phyloP scores from a whole-genome alignment of 139 green algal species.

The Gonium pectorale region DNA sequence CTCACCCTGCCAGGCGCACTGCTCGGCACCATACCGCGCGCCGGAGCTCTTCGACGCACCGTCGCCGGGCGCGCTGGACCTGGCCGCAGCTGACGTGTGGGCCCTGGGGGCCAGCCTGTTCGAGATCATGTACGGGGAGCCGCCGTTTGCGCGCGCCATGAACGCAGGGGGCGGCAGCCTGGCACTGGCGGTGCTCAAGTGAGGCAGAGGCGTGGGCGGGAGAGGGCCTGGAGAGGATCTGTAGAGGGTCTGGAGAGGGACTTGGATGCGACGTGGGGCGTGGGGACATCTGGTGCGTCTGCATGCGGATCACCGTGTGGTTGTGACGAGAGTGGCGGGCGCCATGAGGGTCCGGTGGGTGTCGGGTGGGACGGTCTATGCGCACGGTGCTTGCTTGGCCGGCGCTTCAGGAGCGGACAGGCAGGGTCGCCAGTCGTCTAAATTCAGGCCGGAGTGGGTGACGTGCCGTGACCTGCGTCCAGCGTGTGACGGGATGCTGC shows the following conservation, averaged over 20 bases:
- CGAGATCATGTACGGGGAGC: constrained; percentile 78
- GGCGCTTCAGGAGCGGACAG: too few species aligned
- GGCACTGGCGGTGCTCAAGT: constrained; percentile 86
- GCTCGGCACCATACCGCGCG: constrained; percentile 89
- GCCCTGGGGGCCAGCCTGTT: constrained; percentile 88
- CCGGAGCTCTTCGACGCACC: constrained; percentile 93
- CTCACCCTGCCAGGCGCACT: constrained; percentile 66
- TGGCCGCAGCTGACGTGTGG: constrained; percentile 84
- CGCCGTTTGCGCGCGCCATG: constrained; percentile 86
- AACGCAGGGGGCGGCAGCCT: constrained; percentile 83
- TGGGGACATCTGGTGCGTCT: constrained; percentile 29
- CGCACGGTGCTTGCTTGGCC: too few species aligned
- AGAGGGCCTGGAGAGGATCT: not conserved
- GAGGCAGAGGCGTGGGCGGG: constrained; percentile 33
- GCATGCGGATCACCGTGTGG: too few species aligned
- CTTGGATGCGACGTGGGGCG: not conserved
- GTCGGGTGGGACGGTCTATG: too few species aligned
- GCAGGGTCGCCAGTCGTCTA: too few species aligned
- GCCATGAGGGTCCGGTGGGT: not conserved
- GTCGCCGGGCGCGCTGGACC: constrained; percentile 78
- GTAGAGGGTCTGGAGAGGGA: not conserved
- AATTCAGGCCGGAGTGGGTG: too few species aligned
- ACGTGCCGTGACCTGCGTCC: too few species aligned
- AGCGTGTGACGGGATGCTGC: too few species aligned
- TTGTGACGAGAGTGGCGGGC: not conserved